Conservation (phyloP, 768 basidiomycete species). For the Amanita molliuscula region DNA sequence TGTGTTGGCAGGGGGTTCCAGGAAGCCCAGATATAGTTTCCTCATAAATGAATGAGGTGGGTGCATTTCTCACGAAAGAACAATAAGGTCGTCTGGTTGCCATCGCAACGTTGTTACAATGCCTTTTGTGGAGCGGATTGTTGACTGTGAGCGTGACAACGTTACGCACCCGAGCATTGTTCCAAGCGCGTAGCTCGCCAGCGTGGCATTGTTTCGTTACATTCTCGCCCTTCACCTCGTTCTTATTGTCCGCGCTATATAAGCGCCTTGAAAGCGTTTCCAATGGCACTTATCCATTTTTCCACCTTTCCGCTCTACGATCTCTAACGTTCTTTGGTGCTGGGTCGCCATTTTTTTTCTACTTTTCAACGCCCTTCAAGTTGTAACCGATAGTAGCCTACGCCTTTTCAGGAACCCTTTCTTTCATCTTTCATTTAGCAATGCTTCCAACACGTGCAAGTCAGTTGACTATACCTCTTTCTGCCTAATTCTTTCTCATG, state of each 20-base stretch:
- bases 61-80: no score
- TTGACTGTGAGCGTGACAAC: no score
- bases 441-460: conserved; percentile 5
- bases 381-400: not conserved
- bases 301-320: not conserved
- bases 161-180: not conserved
- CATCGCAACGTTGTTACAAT: no score
- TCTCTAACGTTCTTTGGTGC: conserved; percentile 4
- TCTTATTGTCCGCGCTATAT: conserved; percentile 5
- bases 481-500: not conserved
- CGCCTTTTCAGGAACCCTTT: not conserved
- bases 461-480: not conserved
- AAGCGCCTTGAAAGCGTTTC: not conserved
- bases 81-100: no score
- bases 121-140: no score
- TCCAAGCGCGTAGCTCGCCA: not conserved
- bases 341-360: not conserved
- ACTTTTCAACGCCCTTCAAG: not conserved
- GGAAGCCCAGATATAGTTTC: no score
- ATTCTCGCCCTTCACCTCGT: not conserved
- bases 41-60: no score
- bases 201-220: not conserved
- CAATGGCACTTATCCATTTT: not conserved
- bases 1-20: no score
- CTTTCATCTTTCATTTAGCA: not conserved